A percentile compares a stretch with the other conserved stretches of the same genome.
These are phyloP conservation scores for Medicago arabica DNA, from an alignment of 306 rosid genomes.

Conservation along the genomic window DNA sequence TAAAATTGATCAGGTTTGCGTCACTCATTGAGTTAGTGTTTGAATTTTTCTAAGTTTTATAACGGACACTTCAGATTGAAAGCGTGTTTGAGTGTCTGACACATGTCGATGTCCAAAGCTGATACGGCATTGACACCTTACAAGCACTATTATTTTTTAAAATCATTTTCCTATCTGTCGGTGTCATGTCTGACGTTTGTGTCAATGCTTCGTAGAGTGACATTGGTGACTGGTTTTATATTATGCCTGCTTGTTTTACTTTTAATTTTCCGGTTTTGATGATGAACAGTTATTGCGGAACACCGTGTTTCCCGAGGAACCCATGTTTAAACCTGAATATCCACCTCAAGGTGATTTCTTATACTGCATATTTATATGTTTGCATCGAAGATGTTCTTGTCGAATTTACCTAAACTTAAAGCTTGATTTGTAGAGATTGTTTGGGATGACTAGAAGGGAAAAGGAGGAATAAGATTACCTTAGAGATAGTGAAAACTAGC, in stretches of 20 bases:
- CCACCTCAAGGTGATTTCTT: conserved; percentile 83
- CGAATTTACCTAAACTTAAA: conserved; percentile 5
- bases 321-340: conserved; percentile 96
- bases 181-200: not conserved
- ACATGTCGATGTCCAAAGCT: not conserved
- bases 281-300: conserved; percentile 66
- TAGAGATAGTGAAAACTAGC: conserved; percentile 21
- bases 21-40: not conserved
- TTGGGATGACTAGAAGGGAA: conserved; percentile 25
- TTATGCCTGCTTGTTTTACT: conserved; percentile 23
- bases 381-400: conserved; percentile 2
- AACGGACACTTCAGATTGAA: not conserved
- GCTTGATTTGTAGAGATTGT: conserved; percentile 25
- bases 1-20: conserved; percentile 68
- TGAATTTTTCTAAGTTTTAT: not conserved
- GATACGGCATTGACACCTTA: not conserved
- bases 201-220: not conserved
- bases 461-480: not conserved
- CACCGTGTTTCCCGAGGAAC: conserved; percentile 80
- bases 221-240: conserved; percentile 13
- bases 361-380: not conserved
- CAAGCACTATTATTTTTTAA: not conserved
- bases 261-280: not conserved
- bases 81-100: not conserved
- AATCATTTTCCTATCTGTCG: not conserved